Base-by-base conservation (phyloP, 768 basidiomycete species). In the Ramaria sp. region DNA sequence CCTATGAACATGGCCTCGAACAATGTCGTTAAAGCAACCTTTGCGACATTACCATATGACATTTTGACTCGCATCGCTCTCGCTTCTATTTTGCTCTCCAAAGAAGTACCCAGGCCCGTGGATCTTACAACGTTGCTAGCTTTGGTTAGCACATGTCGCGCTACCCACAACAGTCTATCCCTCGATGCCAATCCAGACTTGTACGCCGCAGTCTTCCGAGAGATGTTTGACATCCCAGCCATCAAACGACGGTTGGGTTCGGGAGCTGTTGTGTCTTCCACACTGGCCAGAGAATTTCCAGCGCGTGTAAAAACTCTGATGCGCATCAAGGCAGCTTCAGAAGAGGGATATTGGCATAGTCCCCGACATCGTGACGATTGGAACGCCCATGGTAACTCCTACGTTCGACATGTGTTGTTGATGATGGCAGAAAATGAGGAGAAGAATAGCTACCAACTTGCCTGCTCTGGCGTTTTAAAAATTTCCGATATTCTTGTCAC, bases 391-490 rank as follows among this genome's bases (percentile, higher is more conserved):
- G 25, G 36, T 5, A 39, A 24, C 27, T 52, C 37, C 18, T 13
- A 36, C 18, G 12, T 39, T 12, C 16, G 39, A 1, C 13, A n/a
- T 13, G 36, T 27, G 36, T 27, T 32, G 13, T 42, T 15, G 16
- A 52, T 52, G 50, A 39, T 52, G 37, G 41, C 24, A 1, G 50
- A 52, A 27, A 52, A 42, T 27, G 34, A 52, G 6, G 50, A 36
- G 37, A 52, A 52, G 27, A 52, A 52, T 22, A n/a, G 16, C 22
- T 22, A 37, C 16, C 50, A 52, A 25, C 45, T 47, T 24, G 13
- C 6, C 6, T 41, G 39, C 20, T 8, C n/a, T n/a, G 2, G n/a
- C 18, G 39, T 41, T 16, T 41, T 22, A n/a, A n/a, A 41, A 41
- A 7, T 41, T 41, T n/a, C 39, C 39, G 39, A 41, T 22, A 1